Evolutionary conservation across 2,329 filamentous ascomycete species (phyloP), one percentile per base, ranked within the genome.

Genomic region (Apiospora sp.): DNA sequence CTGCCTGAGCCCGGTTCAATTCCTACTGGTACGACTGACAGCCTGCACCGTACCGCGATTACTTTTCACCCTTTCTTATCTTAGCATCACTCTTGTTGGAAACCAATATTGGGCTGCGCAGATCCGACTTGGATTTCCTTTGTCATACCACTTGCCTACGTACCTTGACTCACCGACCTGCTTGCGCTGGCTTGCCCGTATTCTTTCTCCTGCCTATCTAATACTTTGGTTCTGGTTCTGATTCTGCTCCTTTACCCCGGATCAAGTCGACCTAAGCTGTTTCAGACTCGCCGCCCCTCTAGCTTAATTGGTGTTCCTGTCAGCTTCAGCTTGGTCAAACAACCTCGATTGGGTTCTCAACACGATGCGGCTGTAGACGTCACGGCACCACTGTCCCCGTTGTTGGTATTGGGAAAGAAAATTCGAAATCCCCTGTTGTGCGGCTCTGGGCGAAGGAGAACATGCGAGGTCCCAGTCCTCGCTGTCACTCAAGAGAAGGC

Each of bases 41-140:
- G 30, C 51, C 51, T 34, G 51, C 14, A 64, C 58, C 58, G 58
- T 64, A 64, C 58, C 58, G 58, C 34, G 58, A 64, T 64, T 64
- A 64, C 58, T 64, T 64, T 64, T 64, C 58, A 64, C 58, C 58
- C 58, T 64, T 64, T 64, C 58, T 64, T 64, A 64, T 64, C 58
- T 41, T 37, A 64, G 58, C 58, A 64, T 37, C 58, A n/a, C 41
- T 64, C 58, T 64, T 37, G 58, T 64, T 41, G 58, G 49, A 64
- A 22, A 41, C 14, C 58, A n/a, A 41, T 64, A 19, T 41, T 64
- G 58, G 58, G 58, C 58, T 64, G 58, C 41, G 58, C 58, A 64
- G 58, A 64, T n/a, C 34, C 34, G 34, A 64, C 58, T 41, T 64
- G 30, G n/a, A 37, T 64, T 64, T 34, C 58, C 58, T 64, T 64